phyloP scores from a whole-genome alignment of 2,329 filamentous ascomycete genomes.

The Neopestalotiopsis sp. region DNA sequence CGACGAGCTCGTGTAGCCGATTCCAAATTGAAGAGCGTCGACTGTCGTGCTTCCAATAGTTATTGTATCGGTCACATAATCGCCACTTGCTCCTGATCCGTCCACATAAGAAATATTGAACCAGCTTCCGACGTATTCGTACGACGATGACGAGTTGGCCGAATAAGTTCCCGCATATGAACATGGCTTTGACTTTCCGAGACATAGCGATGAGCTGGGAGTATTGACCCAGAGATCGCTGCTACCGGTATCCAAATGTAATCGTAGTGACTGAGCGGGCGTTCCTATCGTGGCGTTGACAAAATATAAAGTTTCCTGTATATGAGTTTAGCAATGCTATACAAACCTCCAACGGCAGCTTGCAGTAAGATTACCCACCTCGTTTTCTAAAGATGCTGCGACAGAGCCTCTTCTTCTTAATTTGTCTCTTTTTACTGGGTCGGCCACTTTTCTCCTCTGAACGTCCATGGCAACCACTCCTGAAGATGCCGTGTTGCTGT shows the following conservation, averaged over 20 bases:
- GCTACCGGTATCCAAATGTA: conserved; percentile 72
- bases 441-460: conserved; percentile 42
- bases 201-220: conserved; percentile 64
- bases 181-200: conserved; percentile 55
- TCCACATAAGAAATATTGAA: conserved; percentile 93
- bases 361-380: conserved; percentile 45
- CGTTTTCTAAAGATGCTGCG: conserved; percentile 56
- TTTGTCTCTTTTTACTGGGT: conserved; percentile 50
- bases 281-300: conserved; percentile 68
- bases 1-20: conserved; percentile 68
- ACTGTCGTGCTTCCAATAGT: conserved; percentile 60
- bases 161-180: conserved; percentile 67
- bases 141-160: conserved; percentile 76
- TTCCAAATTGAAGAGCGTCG: conserved; percentile 69
- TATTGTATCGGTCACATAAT: conserved; percentile 80
- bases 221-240: conserved; percentile 77
- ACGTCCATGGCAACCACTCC: conserved; percentile 53
- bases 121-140: conserved; percentile 71
- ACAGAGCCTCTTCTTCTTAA: conserved; percentile 51
- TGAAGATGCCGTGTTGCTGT: conserved; percentile 31
- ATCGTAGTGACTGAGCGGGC: conserved; percentile 58
- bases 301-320: conserved; percentile 66
- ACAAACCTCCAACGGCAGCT: not conserved
- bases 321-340: conserved; percentile 25
- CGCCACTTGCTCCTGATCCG: conserved; percentile 75